Conservation (phyloP, 331 rosid species). For the Acacia concinna region DNA sequence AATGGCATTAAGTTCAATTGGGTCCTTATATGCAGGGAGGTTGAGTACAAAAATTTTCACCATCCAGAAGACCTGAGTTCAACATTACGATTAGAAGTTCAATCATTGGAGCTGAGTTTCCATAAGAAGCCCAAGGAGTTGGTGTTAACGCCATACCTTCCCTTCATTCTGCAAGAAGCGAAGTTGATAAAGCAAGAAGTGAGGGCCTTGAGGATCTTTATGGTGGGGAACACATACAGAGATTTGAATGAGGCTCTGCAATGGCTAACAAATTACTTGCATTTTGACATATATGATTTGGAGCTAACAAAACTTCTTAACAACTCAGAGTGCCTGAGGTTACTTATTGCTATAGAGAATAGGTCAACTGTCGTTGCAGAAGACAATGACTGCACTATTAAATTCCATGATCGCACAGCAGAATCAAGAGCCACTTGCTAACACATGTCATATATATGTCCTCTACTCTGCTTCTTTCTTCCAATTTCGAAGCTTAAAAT, state of each 20-base stretch:
- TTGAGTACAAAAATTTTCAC: conserved; percentile 21
- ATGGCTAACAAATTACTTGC: conserved; percentile 24
- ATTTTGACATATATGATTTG: conserved; percentile 19
- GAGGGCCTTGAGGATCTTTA: conserved; percentile 24
- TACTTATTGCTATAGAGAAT: conserved; percentile 41
- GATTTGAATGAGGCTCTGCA: neutral
- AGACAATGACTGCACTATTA: conserved; percentile 49
- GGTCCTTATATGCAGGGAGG: conserved; percentile 42
- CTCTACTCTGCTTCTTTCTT: too few species aligned
- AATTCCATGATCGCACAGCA: conserved; percentile 39
- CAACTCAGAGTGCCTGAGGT: conserved; percentile 37
- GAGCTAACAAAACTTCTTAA: conserved; percentile 36
- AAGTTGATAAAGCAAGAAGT: conserved; percentile 26
- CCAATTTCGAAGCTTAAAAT: too few species aligned
- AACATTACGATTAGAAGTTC: conserved; percentile 39
- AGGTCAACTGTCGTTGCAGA: conserved; percentile 53
- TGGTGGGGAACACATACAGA: neutral
- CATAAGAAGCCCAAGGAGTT: conserved; percentile 33
- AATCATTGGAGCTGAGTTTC: conserved; percentile 38
- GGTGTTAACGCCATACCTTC: conserved; percentile 25
- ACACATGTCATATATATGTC: neutral
- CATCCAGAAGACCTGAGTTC: conserved; percentile 40
- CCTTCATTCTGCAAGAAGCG: conserved; percentile 26
- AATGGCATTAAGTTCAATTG: conserved; percentile 51
- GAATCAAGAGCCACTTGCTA: neutral